Conservation (phyloP, 257 asterid genomes). For the Solanum gandarillasii region DNA sequence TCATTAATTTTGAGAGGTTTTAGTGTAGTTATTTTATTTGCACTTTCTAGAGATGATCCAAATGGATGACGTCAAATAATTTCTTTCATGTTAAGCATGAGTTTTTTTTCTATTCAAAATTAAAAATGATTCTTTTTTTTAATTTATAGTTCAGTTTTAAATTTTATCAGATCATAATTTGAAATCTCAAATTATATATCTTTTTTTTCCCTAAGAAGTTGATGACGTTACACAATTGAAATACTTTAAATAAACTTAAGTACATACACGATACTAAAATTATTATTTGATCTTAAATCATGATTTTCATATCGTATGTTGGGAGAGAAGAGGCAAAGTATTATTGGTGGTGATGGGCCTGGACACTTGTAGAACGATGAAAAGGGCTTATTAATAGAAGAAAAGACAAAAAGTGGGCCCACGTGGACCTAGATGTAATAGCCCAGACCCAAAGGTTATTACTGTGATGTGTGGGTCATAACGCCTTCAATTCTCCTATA, state of each 20-base stretch:
- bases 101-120: too few relatives aligned
- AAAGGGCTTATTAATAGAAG: not conserved
- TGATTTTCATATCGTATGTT: too few relatives aligned
- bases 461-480: constrained; percentile 13
- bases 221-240: too few relatives aligned
- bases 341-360: not conserved
- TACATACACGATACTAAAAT: too few relatives aligned
- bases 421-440: not conserved
- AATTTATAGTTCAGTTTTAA: too few relatives aligned
- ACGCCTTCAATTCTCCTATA: constrained; percentile 16
- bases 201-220: not conserved
- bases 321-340: not conserved
- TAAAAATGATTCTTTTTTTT: too few relatives aligned
- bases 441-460: not conserved
- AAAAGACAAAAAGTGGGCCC: not conserved
- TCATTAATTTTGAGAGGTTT: too few relatives aligned
- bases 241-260: too few relatives aligned
- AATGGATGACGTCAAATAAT: not conserved
- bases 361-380: not conserved
- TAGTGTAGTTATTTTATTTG: not conserved
- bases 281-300: too few relatives aligned
- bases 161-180: too few relatives aligned
- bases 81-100: too few relatives aligned
- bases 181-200: too few relatives aligned
- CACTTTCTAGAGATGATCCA: not conserved